Base-by-base conservation (phyloP, 2,329 filamentous ascomycete species). In the Claviceps monticola region DNA sequence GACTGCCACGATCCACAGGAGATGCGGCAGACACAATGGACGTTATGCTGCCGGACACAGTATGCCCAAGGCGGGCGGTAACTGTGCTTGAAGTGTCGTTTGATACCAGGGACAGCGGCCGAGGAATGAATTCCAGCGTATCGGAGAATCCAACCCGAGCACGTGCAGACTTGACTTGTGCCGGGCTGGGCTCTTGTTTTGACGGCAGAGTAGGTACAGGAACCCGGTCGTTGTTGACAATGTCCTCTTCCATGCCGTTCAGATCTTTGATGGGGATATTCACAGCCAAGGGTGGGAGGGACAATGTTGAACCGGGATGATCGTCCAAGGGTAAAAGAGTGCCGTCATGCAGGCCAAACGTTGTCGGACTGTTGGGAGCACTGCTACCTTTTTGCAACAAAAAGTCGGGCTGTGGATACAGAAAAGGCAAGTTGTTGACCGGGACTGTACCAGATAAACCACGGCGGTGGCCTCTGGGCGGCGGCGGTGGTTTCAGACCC, bases 81-180 rank as follows among this genome's bases (percentile, higher is more conserved):
- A 80, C 71, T 2, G 85, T 93, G 62, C 83, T 89, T 46, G 88
- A 84, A 0, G 87, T 88, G 63, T 93, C 88, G 19, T 83, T 90
- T 1, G 88, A 95, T 14, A 94, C 82, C 19, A 90, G 73, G 2
- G 90, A 95, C 17, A 94, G 69, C 0, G 90, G 89, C 11, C 88
- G 79, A 5, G 85, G 85, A 59, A 90, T 90, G 56, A 86, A 89
- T 64, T 94, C 87, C 29, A 94, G 74, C 11, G 80, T 86, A 56
- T 94, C 88, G 1, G 86, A 88, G 62, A 95, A 95, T 1, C 85
- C 86, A 46, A 95, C 88, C 13, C 85, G 75, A 43, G 82, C 77
- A 54, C 82, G 78, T 4, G 75, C 53, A 1, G 66, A 55, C 50
- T 66, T 66, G 62, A 64, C 46, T 23, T 62, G 61, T 48, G 59